Evolutionary conservation across 1,139 yeast genomes (phyloP), one percentile per base, ranked within the genome.

Genomic region (Candida pseudocylindracea): DNA sequence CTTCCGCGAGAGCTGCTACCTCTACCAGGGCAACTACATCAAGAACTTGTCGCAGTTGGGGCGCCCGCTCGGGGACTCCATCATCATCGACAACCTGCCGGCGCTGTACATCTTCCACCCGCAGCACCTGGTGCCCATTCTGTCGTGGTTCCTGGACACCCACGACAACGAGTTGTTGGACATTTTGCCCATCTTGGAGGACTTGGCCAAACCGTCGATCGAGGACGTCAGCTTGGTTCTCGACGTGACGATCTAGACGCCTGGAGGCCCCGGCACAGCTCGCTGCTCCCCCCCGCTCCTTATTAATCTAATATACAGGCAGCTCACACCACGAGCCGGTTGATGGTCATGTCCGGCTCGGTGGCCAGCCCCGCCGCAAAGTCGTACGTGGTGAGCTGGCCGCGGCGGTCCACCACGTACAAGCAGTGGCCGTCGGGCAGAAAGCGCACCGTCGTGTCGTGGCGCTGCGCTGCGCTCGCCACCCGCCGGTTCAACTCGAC

Each of bases 81-180:
- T 88, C 36, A 91, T 88, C 42, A 72, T 88, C 42, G 99, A 88
- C 57, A 88, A 88, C 53, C 83, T 95, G 2, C 98, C 99, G 2
- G 93, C 96, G 7, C 80, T 94, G 10, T 88, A 91, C 51, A 72
- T 85, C 36, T 80, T 88, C 61, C 98, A 88, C 50, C 98, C 98
- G 20, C 93, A 81, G 48, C 95, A 88, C 56, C 93, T 96, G 10
- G 76, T 91, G 30, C 99, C 99, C n/a, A 80, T 88, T 27, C 80
- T 94, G 40, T 73, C 91, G 50, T 88, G 99, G 99, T 88, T 91
- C 59, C 80, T 94, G 43, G 99, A 88, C 55, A 73, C 91, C 30
- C 98, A 88, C 50, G 99, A 88, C 51, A 85, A 85, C 48, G 99
- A 88, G 59, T 62, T 88, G 43, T 54, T 80, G 40, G 98, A 88